Conservation (phyloP, 2,329 filamentous ascomycete species). For the Trichoderma sp. region DNA sequence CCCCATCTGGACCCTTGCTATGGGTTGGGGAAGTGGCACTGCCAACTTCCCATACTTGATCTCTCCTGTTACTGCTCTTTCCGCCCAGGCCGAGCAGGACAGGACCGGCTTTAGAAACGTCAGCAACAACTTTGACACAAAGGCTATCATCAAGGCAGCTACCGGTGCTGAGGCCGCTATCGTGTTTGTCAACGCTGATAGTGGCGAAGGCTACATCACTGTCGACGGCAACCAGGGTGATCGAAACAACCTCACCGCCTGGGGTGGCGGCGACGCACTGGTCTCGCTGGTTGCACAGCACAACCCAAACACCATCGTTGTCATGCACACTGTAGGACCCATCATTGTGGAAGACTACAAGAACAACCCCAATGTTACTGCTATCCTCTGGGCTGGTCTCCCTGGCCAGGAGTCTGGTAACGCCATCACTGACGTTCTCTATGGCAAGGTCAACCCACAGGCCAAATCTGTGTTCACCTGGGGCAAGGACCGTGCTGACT, state of each 20-base stretch:
- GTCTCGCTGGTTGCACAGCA: conserved; percentile 58
- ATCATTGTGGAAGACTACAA: conserved; percentile 63
- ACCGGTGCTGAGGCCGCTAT: conserved; percentile 58
- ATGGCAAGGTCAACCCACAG: conserved; percentile 45
- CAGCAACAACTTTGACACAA: conserved; percentile 48
- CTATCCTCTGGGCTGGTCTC: conserved; percentile 59
- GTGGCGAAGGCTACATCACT: conserved; percentile 70
- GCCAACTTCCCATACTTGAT: conserved; percentile 4
- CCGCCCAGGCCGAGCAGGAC: not conserved
- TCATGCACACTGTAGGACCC: conserved; percentile 61
- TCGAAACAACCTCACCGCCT: conserved; percentile 31
- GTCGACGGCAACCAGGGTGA: conserved; percentile 65
- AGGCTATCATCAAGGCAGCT: conserved; percentile 42
- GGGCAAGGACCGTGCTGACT: not conserved
- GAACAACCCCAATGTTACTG: conserved; percentile 63
- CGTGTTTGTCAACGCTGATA: conserved; percentile 77
- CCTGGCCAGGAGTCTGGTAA: conserved; percentile 63
- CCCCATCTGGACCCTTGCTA: not conserved
- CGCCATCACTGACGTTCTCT: conserved; percentile 55
- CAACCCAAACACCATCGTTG: conserved; percentile 56
- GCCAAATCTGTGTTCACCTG: not conserved
- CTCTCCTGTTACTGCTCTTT: not conserved
- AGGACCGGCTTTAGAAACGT: conserved; percentile 21
- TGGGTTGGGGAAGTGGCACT: not conserved
- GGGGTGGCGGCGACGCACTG: conserved; percentile 54